Conservation (phyloP, 352 stramenopile genomes). For the Globisporangium echinulatum region DNA sequence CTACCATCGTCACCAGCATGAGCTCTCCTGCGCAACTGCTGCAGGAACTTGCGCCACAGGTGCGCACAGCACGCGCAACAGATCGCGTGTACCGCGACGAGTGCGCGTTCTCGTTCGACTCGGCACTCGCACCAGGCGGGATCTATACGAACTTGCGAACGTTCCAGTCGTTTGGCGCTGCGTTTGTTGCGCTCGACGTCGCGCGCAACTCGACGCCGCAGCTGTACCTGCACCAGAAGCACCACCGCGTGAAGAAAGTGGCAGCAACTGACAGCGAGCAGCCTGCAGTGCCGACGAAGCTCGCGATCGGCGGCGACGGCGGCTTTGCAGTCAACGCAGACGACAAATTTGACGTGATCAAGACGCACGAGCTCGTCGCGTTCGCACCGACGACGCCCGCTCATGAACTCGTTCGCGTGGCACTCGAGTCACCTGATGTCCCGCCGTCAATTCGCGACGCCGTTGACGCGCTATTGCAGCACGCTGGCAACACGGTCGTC, state of each 20-base stretch:
- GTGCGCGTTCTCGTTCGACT: constrained; percentile 97
- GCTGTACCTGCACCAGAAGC: constrained; percentile 78
- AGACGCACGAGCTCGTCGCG: constrained; percentile 72
- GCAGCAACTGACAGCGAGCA: background rate
- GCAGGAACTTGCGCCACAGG: constrained; percentile 22
- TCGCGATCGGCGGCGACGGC: constrained; percentile 94
- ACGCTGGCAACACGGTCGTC: constrained; percentile 67
- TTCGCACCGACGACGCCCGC: constrained; percentile 39
- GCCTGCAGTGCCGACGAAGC: constrained; percentile 66
- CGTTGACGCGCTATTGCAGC: constrained; percentile 55
- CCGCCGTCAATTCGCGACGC: constrained; percentile 47
- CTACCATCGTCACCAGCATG: background rate
- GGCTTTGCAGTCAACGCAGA: constrained; percentile 88
- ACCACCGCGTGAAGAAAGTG: constrained; percentile 25
- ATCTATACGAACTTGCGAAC: constrained; percentile 92
- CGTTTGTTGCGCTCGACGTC: constrained; percentile 55
- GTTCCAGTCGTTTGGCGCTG: constrained; percentile 89
- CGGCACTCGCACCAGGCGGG: constrained; percentile 47
- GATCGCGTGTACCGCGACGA: constrained; percentile 95
- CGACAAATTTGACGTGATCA: constrained; percentile 87
- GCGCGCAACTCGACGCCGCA: constrained; percentile 18
- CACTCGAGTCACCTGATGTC: constrained; percentile 30
- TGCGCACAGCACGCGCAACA: constrained; percentile 41
- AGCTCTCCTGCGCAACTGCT: constrained; percentile 7
- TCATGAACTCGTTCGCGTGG: constrained; percentile 20